Evolutionary conservation across 2,329 filamentous ascomycete genomes (phyloP), one percentile per base, ranked within the genome.

Genomic region (Cyphellophora attinorum): DNA sequence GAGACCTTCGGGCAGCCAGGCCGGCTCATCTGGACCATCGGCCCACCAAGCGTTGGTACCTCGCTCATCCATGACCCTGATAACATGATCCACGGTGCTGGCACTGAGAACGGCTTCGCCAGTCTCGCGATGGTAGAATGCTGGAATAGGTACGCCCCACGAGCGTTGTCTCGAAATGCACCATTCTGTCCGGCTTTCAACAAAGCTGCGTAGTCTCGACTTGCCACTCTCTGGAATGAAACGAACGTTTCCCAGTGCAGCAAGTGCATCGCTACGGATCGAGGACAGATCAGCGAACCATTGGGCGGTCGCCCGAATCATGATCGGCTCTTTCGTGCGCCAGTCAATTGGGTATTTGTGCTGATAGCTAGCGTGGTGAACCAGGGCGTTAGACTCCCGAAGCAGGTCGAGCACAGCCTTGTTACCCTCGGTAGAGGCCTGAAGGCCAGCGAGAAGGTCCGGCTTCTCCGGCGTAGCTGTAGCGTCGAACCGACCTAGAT

Each of bases 311-410:
- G 91, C 89, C 45, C 91, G 69, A 19, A 93, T 76, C 40, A 98
- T 85, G 32, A 98, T 79, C 1, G 91, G 91, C 47, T 82, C 71
- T 59, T 96, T 98, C 0, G 89, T 93, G 35, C 91, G 74, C 91
- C 91, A 98, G 60, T 98, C 91, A 48, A 96, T 94, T 0, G 91
- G 91, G 55, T 96, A 96, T 58, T 94, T 96, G 66, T 98, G 91
- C 34, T 70, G 70, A 54, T 89, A 81, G 37, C 68, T 68, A 47
- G 93, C 81, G 3, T 72, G 72, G 25, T 71, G 69, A 27, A 95
- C 62, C 3, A 96, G 71, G n/a, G 65, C 55, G 13, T 52, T 54
- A 40, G 76, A 64, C 0, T 70, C 63, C 16, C 67, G 62, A 2
- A 95, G 65, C 33, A 91, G 65, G 1, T 78, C 66, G 19, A 96